Base-by-base conservation (phyloP, 306 rosid species). In the Vigna unguiculata region DNA sequence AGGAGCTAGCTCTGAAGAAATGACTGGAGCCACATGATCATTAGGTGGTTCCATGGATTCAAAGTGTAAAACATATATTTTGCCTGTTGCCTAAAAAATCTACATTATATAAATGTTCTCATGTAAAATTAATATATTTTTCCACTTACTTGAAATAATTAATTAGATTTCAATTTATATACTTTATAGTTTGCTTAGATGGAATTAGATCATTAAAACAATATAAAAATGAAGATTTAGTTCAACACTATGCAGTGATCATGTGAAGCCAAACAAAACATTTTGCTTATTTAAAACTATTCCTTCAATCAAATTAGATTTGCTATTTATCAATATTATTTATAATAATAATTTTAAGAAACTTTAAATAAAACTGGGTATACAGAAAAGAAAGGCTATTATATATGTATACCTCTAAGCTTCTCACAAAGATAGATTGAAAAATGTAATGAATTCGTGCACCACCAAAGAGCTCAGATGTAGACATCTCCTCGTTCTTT, bases 381-480 rank as follows among this genome's bases (percentile, higher is more conserved):
- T 28, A 28, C 28, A 2, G 13, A 22, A 11, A 55, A 55, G 36
- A 55, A 22, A 22, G 12, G 5, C 41, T 28, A 61, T 34, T 21
- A 28, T 34, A 16, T 32, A 30, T 61, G 16, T 83, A 48, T 82
- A 91, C 99, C 99, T 95, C 97, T 76, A 95, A 83, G 85, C 93
- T 87, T 83, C 59, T 91, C 83, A 95, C 99, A 16, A 90, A 95
- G 72, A 95, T 90, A 68, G 93, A 87, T 49, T 95, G 99, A 81
- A 95, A 95, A 71, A 95, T 95, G 73, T 92, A 95, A 80, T 90
- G 97, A 79, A 95, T 95, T 76, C 99, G 86, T 12, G 99, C 97
- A 72, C 97, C 99, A 41, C 97, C 99, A 22, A 90, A 91, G 54
- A 95, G 86, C 86, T 91, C 97, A 69, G 88, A 84, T 61, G 99